Evolutionary conservation across 2,329 filamentous ascomycete species (phyloP), one percentile per base, ranked within the genome.

Genomic region (Dothiorella sarmentorum): DNA sequence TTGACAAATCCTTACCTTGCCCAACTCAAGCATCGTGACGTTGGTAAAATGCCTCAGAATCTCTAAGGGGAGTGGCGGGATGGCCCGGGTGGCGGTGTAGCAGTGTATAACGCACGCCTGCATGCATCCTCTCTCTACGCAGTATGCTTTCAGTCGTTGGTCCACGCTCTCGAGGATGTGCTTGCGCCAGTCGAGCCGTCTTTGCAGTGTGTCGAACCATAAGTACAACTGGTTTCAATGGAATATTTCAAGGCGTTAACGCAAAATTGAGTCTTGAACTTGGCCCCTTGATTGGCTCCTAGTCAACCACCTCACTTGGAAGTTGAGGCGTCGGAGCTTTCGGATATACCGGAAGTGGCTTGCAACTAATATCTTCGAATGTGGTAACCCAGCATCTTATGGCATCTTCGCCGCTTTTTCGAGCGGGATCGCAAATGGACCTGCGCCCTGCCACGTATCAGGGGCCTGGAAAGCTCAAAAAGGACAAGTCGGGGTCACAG

Each of bases 41-140:
- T 3, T 3, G 29, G 15, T 17, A 15, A 15, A 37, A 1, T n/a
- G 7, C 13, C 6, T 7, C 33, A 15, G 13, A 17, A n/a, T n/a
- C n/a, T n/a, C n/a, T n/a, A n/a, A n/a, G n/a, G n/a, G n/a, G n/a
- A 13, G 35, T 53, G 49, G 49, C 49, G 49, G 40, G 49, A 42
- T 40, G 35, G 35, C 31, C 35, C 35, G 35, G 24, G 13, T 40
- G 49, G 49, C 49, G 49, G 49, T 53, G 49, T 53, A 26, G 35
- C 22, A 20, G 20, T 24, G 24, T 26, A 24, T 13, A 53, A 11
- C n/a, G 20, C n/a, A n/a, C 18, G 31, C n/a, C 49, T 40, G 49
- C 22, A 29, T 42, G 49, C 33, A 29, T 37, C 31, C 20, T 51
- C 20, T 31, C n/a, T n/a, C n/a, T n/a, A n/a, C n/a, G n/a, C n/a